Base-by-base conservation (phyloP, 2,329 filamentous ascomycete species). In the Delphinella strobiligena region DNA sequence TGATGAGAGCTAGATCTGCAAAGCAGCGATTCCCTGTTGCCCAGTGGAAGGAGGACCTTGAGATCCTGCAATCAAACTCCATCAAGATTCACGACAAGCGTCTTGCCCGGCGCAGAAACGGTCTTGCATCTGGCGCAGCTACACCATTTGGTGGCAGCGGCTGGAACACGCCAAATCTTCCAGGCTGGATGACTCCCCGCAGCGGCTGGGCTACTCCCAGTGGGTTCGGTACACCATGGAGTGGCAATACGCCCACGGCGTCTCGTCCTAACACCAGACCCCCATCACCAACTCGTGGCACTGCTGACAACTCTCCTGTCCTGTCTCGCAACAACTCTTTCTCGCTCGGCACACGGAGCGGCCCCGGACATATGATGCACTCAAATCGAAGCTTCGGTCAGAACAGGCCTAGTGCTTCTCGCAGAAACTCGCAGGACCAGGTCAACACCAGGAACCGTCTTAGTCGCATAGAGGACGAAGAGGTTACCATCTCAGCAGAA, bases 11-110 rank as follows among this genome's bases (percentile, higher is more conserved):
- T 30, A 67, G 74, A 42, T 77, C 74, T 15, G 74, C 73, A 4
- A 74, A 75, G 48, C 77, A 81, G 51, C 68, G 77, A 19, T 81
- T 81, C 59, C 77, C 77, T 12, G 75, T 81, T 11, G 72, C 71
- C 3, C 74, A 80, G 50, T 81, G 77, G 77, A 66, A 78, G 37
- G 71, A 78, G 49, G 74, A 77, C 45, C 60, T 80, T 8, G 75
- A 78, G 45, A 74, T 71, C 31, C 64, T 81, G 14, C 76, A 81
- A 50, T 61, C 61, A 11, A 74, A 69, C 8, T 67, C 75, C 0
- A 79, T 80, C 51, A 69, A 70, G 37, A 65, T 76, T 12, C 68
- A 72, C 51, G 58, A 67, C 47, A 71, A 69, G 49, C 61, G 61
- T 37, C 51, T 53, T 47, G 54, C 54, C 2, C 47, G 50, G 16